Percentiles rank a stretch among this genome's conserved stretches.
These are phyloP conservation scores for Trichoderma arundinaceum DNA, from an alignment of 2,329 filamentous ascomycete species.

Conservation along the genomic window DNA sequence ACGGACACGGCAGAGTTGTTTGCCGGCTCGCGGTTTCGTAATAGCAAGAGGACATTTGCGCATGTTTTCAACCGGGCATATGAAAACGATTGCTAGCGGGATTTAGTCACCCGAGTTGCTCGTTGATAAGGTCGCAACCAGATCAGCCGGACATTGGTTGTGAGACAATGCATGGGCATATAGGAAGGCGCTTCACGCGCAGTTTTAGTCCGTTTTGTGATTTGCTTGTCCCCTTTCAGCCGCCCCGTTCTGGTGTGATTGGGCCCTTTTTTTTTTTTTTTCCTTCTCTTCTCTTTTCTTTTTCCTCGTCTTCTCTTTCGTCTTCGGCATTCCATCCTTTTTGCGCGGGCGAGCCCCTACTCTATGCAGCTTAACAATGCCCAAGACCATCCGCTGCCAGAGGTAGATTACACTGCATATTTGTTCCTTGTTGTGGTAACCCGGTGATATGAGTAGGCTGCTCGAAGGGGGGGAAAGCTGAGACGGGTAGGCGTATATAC, in stretches of 20 bases:
- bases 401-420: conserved; percentile 8
- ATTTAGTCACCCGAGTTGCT: conserved; percentile 17
- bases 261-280: conserved; percentile 9
- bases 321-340: not conserved
- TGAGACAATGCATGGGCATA: conserved; percentile 26
- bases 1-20: not conserved
- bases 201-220: conserved; percentile 7
- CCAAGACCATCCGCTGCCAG: not conserved
- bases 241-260: conserved; percentile 2
- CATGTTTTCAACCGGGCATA: conserved; percentile 20
- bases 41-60: not conserved
- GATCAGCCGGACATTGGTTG: conserved; percentile 23
- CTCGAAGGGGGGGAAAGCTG: not conserved
- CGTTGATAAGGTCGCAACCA: conserved; percentile 26
- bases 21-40: conserved; percentile 1
- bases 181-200: conserved; percentile 19
- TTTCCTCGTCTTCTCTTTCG: not conserved
- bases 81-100: not conserved
- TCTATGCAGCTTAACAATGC: not conserved
- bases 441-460: not conserved
- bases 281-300: not conserved
- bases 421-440: not conserved
- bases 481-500: not conserved
- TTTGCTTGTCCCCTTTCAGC: conserved; percentile 21
- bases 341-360: not conserved